Conservation (phyloP, 805 yeast species). For the Candida verbasci region DNA sequence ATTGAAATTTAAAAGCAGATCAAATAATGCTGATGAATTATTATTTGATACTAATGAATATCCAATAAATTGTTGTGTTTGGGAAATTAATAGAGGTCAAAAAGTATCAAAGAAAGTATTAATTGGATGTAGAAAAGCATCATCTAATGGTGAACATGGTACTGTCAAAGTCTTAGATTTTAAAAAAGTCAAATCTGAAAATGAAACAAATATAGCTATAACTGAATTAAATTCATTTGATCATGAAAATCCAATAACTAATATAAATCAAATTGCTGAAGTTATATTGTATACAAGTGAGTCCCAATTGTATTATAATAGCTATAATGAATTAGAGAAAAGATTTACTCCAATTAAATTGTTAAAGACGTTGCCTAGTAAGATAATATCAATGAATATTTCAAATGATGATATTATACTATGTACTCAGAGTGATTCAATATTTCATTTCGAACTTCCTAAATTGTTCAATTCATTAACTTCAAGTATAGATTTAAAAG, state of each 20-base stretch:
- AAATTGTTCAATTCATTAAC: constrained; percentile 3
- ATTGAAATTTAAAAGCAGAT: constrained; percentile 12
- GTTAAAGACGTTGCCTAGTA: constrained; percentile 26
- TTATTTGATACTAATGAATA: constrained; percentile 24
- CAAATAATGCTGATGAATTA: constrained; percentile 6
- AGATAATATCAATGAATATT: constrained; percentile 21
- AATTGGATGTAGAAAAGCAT: constrained; percentile 20
- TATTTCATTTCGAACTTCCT: constrained; percentile 21
- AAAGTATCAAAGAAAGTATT: constrained; percentile 30
- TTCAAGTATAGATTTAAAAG: constrained; percentile 10
- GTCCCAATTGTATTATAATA: constrained; percentile 23
- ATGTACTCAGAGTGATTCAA: constrained; percentile 33
- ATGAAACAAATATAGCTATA: constrained; percentile 12
- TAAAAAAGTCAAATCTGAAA: constrained; percentile 12
- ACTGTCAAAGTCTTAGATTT: constrained; percentile 34
- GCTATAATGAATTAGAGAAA: constrained; percentile 28
- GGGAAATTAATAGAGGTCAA: constrained; percentile 30
- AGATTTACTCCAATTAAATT: constrained; percentile 23
- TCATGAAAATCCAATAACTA: constrained; percentile 27
- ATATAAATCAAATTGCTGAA: constrained; percentile 30
- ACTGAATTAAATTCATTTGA: constrained; percentile 30
- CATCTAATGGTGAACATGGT: constrained; percentile 17
- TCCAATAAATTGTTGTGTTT: constrained; percentile 29
- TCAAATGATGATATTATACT: constrained; percentile 16
- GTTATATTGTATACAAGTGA: constrained; percentile 32